Conservation (phyloP, 1,139 yeast genomes). For the Suhomyces terraborum region DNA sequence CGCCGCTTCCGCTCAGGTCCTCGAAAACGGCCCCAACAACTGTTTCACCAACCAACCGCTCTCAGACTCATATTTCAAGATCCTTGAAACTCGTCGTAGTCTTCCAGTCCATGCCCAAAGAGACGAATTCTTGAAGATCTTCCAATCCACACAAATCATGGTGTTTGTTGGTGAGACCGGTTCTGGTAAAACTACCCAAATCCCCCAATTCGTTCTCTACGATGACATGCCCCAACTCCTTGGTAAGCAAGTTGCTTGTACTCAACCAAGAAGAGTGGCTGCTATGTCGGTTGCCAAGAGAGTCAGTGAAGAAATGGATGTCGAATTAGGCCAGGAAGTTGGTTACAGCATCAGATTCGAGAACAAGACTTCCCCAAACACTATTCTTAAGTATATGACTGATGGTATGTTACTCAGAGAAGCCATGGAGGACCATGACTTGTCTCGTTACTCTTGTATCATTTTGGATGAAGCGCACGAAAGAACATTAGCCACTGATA, state of each 20-base stretch:
- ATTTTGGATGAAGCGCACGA: constrained; percentile 98
- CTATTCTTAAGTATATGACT: constrained; percentile 93
- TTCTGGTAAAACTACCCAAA: constrained; percentile 96
- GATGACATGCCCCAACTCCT: constrained; percentile 86
- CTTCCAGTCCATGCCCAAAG: constrained; percentile 95
- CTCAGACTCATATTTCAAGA: constrained; percentile 69
- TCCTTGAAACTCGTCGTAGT: constrained; percentile 75
- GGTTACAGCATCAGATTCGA: constrained; percentile 95
- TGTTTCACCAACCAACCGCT: constrained; percentile 76
- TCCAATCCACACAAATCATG: constrained; percentile 89
- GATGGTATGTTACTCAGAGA: constrained; percentile 98
- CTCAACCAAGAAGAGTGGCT: constrained; percentile 97
- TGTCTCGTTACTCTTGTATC: constrained; percentile 80
- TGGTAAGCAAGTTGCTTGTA: constrained; percentile 88
- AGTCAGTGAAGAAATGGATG: constrained; percentile 97
- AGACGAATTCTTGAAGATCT: constrained; percentile 78
- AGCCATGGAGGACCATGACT: constrained; percentile 94
- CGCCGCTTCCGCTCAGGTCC: constrained; percentile 62
- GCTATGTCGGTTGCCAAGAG: constrained; percentile 97
- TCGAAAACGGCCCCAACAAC: constrained; percentile 66
- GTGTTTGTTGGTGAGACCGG: constrained; percentile 99
- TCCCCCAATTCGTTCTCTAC: constrained; percentile 90
- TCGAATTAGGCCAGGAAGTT: constrained; percentile 84
- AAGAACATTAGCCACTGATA: constrained; percentile 95
- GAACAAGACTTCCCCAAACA: constrained; percentile 76